Evolutionary conservation across 1,284 basidiomycete genomes (phyloP).

Genomic region (Coniophora puteana): DNA sequence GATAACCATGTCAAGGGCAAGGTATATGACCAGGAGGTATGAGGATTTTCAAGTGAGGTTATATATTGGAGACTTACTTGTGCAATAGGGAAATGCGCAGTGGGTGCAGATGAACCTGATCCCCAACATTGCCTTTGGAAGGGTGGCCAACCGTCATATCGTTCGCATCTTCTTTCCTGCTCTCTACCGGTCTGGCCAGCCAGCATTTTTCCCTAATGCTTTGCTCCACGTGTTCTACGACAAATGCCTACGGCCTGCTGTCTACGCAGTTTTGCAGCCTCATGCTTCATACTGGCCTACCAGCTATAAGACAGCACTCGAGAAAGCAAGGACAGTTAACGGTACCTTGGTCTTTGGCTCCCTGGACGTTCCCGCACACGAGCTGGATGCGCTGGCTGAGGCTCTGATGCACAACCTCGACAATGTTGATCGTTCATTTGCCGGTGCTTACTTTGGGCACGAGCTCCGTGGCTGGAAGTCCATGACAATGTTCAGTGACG

Average conservation of each 20-base stretch:
- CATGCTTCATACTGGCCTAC: constrained; percentile 10
- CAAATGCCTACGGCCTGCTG: background rate
- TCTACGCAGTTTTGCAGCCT: constrained; percentile 4
- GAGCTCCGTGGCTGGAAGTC: constrained; percentile 12
- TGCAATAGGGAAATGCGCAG: background rate
- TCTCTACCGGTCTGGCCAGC: background rate
- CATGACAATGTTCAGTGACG: constrained; percentile 4
- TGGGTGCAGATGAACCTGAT: constrained; percentile 11
- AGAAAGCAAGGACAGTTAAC: too few species aligned
- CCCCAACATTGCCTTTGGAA: constrained; percentile 11
- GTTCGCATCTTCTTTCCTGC: constrained; percentile 11
- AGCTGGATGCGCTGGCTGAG: too few species aligned
- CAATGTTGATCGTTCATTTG: constrained; percentile 4
- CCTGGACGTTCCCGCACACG: too few species aligned
- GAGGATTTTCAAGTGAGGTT: background rate
- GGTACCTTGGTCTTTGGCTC: too few species aligned
- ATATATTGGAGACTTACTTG: background rate
- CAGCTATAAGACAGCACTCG: background rate
- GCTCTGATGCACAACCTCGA: background rate
- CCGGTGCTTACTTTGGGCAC: constrained; percentile 12
- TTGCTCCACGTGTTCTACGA: constrained; percentile 8
- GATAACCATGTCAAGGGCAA: constrained; percentile 9
- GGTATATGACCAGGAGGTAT: background rate
- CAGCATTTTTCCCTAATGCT: background rate
- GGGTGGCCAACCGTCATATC: constrained; percentile 4